Evolutionary conservation across 495 filamentous ascomycete genomes (phyloP).

Genomic region (Penicillium angulare): DNA sequence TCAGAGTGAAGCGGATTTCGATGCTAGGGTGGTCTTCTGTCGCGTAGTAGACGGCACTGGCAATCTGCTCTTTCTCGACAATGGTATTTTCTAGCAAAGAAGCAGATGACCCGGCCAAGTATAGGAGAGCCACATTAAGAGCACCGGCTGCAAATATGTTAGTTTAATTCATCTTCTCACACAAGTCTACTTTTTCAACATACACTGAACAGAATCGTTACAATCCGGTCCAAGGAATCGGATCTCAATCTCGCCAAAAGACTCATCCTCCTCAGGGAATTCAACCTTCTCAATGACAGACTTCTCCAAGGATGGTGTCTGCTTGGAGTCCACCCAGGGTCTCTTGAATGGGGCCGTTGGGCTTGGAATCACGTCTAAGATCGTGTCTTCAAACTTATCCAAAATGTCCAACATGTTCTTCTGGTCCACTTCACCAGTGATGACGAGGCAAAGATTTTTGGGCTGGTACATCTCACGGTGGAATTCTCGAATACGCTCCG

Average conservation of each 20-base stretch:
- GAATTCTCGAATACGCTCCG: slow-evolving; percentile 86
- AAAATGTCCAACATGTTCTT: slow-evolving; percentile 73
- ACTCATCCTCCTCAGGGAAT: slow-evolving; percentile 97
- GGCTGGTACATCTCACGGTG: slow-evolving; percentile 98
- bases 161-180: neutral
- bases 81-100: slow-evolving; percentile 87
- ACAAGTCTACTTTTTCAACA: slow-evolving; percentile 24
- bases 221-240: slow-evolving; percentile 82
- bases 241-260: slow-evolving; percentile 78
- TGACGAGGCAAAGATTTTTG: slow-evolving; percentile 86
- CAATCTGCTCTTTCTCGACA: slow-evolving; percentile 90
- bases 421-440: slow-evolving; percentile 89
- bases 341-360: slow-evolving; percentile 74
- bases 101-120: slow-evolving; percentile 88
- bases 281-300: slow-evolving; percentile 74
- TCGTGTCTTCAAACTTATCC: slow-evolving; percentile 84
- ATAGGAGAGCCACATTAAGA: slow-evolving; percentile 72
- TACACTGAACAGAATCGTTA: slow-evolving; percentile 57
- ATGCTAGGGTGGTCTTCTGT: slow-evolving; percentile 76
- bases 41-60: slow-evolving; percentile 74
- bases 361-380: slow-evolving; percentile 75
- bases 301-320: slow-evolving; percentile 65
- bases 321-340: slow-evolving; percentile 86
- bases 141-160: slow-evolving; percentile 51
- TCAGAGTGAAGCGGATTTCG: slow-evolving; percentile 78